Evolutionary conservation across 1,139 yeast genomes (phyloP).

Genomic region (Candida glucosophila): DNA sequence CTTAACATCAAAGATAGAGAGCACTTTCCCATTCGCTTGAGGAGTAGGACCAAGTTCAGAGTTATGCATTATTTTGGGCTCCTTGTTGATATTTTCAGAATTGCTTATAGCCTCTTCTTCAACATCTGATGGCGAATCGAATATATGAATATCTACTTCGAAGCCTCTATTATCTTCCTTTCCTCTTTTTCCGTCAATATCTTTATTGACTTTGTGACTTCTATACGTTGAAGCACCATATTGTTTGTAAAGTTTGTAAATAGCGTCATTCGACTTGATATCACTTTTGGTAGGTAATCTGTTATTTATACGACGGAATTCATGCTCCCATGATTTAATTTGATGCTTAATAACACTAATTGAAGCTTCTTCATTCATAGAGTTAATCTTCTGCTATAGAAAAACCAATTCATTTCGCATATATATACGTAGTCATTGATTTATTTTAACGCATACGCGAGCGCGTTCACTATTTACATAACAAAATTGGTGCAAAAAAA

Average conservation of each 20-base stretch:
- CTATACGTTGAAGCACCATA: conserved; percentile 27
- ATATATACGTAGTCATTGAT: no score
- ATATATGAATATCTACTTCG: conserved; percentile 3
- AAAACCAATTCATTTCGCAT: no score
- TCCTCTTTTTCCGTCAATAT: background rate
- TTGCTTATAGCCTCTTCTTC: conserved; percentile 4
- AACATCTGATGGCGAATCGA: conserved; percentile 4
- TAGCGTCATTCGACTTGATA: conserved; percentile 37
- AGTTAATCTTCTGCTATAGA: no score
- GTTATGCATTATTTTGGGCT: no score
- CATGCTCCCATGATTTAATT: conserved; percentile 59
- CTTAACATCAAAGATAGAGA: conserved; percentile 54
- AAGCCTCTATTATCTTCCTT: conserved; percentile 1
- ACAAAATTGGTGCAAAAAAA: no score
- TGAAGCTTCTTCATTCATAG: no score
- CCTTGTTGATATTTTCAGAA: no score
- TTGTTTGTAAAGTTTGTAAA: conserved; percentile 35
- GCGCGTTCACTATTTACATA: no score
- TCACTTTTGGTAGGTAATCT: conserved; percentile 48
- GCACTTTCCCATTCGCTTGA: conserved; percentile 59
- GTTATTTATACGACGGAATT: conserved; percentile 32
- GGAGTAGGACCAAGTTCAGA: conserved; percentile 77
- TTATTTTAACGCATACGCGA: no score
- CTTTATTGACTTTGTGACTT: background rate
- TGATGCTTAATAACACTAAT: conserved; percentile 28